A percentile compares a stretch with the other conserved stretches of the same genome.
Evolutionary conservation across 805 yeast species (phyloP).

Genomic region (Blastobotrys muscicola): DNA sequence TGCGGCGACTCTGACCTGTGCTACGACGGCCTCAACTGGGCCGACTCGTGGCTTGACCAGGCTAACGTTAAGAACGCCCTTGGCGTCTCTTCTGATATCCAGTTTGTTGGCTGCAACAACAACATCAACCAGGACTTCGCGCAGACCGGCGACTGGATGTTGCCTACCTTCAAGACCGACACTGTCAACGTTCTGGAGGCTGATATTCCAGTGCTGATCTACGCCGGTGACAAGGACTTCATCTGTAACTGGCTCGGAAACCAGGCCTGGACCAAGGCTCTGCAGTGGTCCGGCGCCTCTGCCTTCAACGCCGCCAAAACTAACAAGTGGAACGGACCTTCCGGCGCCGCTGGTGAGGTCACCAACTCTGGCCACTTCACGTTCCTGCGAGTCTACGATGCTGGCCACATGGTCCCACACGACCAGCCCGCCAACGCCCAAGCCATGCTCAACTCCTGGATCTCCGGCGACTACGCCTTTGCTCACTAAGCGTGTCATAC

Average conservation of each 20-base stretch:
- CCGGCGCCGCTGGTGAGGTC: slow-evolving; percentile 47
- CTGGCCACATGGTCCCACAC: slow-evolving; percentile 80
- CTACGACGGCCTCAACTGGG: slow-evolving; percentile 44
- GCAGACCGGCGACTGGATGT: slow-evolving; percentile 55
- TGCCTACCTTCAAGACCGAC: slow-evolving; percentile 49
- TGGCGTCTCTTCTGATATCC: slow-evolving; percentile 43
- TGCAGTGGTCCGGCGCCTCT: slow-evolving; percentile 53
- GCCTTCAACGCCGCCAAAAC: slow-evolving; percentile 38
- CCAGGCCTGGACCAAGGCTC: slow-evolving; percentile 65
- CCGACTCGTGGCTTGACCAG: slow-evolving; percentile 45
- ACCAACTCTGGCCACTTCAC: slow-evolving; percentile 66
- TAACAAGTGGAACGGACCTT: slow-evolving; percentile 25
- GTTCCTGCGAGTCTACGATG: slow-evolving; percentile 68
- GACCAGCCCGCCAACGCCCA: slow-evolving; percentile 40
- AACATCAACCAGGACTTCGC: slow-evolving; percentile 61
- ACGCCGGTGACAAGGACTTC: slow-evolving; percentile 89
- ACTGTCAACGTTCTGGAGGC: slow-evolving; percentile 54
- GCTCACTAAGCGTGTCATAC: no score
- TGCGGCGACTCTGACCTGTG: slow-evolving; percentile 48
- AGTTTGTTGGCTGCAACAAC: slow-evolving; percentile 62
- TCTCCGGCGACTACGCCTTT: slow-evolving; percentile 42
- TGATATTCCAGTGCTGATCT: slow-evolving; percentile 70
- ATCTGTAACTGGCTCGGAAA: slow-evolving; percentile 93
- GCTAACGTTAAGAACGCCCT: slow-evolving; percentile 44
- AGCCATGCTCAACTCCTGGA: slow-evolving; percentile 82